phyloP scores from a whole-genome alignment of 1,284 basidiomycete genomes.

The Sporisorium exsertum region DNA sequence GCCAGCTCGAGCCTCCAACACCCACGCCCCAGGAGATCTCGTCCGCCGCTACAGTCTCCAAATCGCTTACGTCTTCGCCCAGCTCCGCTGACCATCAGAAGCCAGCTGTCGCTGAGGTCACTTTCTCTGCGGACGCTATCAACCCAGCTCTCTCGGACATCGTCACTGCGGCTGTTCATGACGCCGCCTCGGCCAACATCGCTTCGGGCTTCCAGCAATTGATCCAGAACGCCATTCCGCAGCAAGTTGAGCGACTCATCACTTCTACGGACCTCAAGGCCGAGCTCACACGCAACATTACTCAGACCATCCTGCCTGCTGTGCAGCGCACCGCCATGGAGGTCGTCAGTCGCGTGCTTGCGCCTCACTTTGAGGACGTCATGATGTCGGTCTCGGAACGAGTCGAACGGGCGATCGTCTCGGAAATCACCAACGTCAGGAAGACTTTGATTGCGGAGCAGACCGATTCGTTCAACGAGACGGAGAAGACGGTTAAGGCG shows the following conservation, averaged over 20 bases:
- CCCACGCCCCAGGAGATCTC: neutral
- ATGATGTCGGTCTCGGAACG: conserved; percentile 32
- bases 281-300: conserved; percentile 44
- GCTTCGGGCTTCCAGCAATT: conserved; percentile 16
- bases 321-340: conserved; percentile 55
- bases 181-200: conserved; percentile 21
- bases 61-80: neutral
- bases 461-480: conserved; percentile 28
- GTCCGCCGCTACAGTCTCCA: neutral
- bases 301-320: conserved; percentile 44
- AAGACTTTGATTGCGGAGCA: conserved; percentile 50
- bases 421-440: conserved; percentile 45
- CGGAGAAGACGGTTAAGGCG: conserved; percentile 13
- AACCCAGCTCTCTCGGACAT: conserved; percentile 18
- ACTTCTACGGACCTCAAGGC: conserved; percentile 33
- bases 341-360: conserved; percentile 45
- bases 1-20: neutral
- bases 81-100: neutral
- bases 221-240: conserved; percentile 26
- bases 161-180: conserved; percentile 20
- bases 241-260: conserved; percentile 45
- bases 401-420: conserved; percentile 32
- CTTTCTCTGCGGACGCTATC: conserved; percentile 8
- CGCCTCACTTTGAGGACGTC: conserved; percentile 53
- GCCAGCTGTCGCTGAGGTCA: neutral